These are phyloP conservation scores for Earliella scabrosa DNA, from an alignment of 1,284 basidiomycete species.

Conservation along the genomic window DNA sequence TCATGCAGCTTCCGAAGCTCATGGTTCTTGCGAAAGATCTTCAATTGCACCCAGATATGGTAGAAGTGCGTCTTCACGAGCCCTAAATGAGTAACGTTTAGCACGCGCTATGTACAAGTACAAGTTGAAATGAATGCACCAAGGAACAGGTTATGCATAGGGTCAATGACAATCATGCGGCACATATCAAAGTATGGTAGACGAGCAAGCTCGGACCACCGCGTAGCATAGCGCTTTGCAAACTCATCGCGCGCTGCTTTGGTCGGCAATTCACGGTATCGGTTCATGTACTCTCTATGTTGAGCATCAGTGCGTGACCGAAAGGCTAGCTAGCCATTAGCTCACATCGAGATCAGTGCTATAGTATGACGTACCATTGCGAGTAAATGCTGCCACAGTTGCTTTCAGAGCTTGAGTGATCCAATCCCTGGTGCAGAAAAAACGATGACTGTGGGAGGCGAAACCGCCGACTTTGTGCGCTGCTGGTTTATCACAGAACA, in stretches of 20 bases:
- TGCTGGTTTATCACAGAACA: too few relatives aligned
- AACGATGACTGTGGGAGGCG: too few relatives aligned
- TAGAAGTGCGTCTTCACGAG: neutral
- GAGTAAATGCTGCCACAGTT: too few relatives aligned
- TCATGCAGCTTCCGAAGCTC: neutral
- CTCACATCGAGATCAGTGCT: too few relatives aligned
- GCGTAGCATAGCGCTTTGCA: constrained; percentile 20
- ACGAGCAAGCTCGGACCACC: constrained; percentile 29
- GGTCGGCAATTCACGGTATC: constrained; percentile 5
- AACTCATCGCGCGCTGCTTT: constrained; percentile 22
- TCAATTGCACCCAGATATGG: neutral
- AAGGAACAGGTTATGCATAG: constrained; percentile 36
- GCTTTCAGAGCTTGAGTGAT: too few relatives aligned
- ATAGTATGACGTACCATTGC: too few relatives aligned
- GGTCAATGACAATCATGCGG: constrained; percentile 32
- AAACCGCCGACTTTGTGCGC: too few relatives aligned
- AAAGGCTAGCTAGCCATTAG: too few relatives aligned
- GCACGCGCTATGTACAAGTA: neutral
- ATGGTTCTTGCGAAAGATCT: neutral
- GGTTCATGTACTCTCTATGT: neutral
- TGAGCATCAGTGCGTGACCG: neutral
- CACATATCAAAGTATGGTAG: constrained; percentile 35
- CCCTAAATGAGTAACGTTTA: neutral
- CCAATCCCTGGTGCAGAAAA: too few relatives aligned
- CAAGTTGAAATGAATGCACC: constrained; percentile 20